phyloP scores from a whole-genome alignment of 306 rosid species.

The Ammopiptanthus mongolicus region DNA sequence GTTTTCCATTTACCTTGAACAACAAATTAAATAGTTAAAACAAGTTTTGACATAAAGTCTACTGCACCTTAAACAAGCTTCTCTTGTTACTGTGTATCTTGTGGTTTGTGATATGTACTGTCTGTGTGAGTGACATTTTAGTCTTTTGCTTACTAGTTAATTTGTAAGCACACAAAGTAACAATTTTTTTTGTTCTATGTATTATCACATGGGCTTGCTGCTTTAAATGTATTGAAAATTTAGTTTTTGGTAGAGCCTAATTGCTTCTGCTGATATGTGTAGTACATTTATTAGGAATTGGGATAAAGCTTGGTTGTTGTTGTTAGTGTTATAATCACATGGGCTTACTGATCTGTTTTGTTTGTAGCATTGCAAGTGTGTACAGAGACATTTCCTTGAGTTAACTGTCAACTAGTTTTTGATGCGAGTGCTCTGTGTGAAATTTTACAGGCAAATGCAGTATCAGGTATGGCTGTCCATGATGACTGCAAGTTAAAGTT shows the following conservation, averaged over 20 bases:
- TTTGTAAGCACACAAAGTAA: no score
- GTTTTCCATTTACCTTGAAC: neutral
- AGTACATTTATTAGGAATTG: neutral
- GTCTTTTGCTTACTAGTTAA: slow-evolving; percentile 28
- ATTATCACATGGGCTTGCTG: neutral
- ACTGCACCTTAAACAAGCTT: slow-evolving; percentile 34
- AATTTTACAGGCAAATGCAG: slow-evolving; percentile 65
- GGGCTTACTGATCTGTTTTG: neutral
- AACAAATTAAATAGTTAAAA: neutral
- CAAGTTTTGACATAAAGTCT: slow-evolving; percentile 19
- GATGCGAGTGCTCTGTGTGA: neutral
- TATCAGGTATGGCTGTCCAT: slow-evolving; percentile 75
- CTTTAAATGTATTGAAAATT: neutral
- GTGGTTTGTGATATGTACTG: slow-evolving; percentile 45
- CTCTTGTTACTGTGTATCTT: slow-evolving; percentile 38
- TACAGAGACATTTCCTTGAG: neutral
- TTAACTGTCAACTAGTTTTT: neutral
- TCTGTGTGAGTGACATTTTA: slow-evolving; percentile 40
- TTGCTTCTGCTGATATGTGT: neutral
- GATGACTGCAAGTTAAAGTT: slow-evolving; percentile 82
- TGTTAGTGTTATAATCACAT: neutral
- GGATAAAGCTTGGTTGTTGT: neutral
- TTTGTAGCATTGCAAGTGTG: neutral
- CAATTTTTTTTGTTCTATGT: neutral
- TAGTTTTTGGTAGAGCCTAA: neutral